Evolutionary conservation across 108 stramenopile genomes (phyloP), one percentile per base, ranked within the genome.

Genomic region (Cyclotella cryptica): DNA sequence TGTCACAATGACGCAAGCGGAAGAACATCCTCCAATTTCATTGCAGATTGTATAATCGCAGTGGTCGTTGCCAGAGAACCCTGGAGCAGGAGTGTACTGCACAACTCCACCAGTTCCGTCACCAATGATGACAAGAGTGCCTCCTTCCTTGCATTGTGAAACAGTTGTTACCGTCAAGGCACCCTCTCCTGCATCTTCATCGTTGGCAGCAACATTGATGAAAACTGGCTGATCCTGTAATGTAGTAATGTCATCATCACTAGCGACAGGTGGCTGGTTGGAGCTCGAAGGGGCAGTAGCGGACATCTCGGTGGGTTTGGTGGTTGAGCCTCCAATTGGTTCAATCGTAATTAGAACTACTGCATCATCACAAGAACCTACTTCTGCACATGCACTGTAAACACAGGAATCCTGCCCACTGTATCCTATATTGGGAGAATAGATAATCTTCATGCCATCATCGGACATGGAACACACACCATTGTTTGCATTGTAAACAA

Each of bases 91-190:
- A n/a, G 46, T 62, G 46, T 72, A 72, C 21, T 57, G 21, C 5
- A 72, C 71, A 61, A 72, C 30, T 10, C 71, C 71, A 72, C 60
- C 71, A 46, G 57, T 62, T 27, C 71, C 71, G 47, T 61, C 60
- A 6, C 60, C 60, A 30, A 60, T 21, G n/a, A 71, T 44, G 7
- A 47, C 40, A 58, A 59, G 27, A 22, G 39, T 44, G 17, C 70
- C 70, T 30, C 70, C 70, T 22, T 57, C 57, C 21, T 58, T 58
- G 55, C 70, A 71, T 24, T 55, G 12, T 10, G 18, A 19, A 41
- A 58, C 43, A 42, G 57, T 24, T 39, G 70, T 29, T 22, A 71
- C 52, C 1, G 42, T 71, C 52, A 71, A 53, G 6, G 55, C 57
- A 44, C 24, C 55, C 3, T 55, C 66, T 15, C 26, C 54, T 24